Evolutionary conservation across 805 yeast genomes (phyloP).

Genomic region (Millerago galiae): DNA sequence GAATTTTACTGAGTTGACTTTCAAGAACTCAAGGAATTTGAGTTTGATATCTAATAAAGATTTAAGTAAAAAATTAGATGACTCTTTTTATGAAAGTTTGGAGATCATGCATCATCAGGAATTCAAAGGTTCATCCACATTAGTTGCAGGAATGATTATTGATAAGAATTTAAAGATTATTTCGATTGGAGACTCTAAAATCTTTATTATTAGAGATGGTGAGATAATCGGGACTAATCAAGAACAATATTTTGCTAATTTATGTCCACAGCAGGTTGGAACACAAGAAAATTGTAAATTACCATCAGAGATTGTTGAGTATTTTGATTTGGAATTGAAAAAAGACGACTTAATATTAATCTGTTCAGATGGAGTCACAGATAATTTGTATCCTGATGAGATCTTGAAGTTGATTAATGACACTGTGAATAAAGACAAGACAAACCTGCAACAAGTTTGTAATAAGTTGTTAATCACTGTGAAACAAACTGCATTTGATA

Average conservation of each 20-base stretch:
- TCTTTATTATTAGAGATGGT: conserved; percentile 42
- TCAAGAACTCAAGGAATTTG: conserved; percentile 24
- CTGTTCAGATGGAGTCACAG: conserved; percentile 50
- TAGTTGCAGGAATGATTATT: conserved; percentile 40
- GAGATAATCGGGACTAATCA: conserved; percentile 36
- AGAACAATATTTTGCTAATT: conserved; percentile 38
- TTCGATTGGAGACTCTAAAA: conserved; percentile 47
- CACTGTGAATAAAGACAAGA: conserved; percentile 22
- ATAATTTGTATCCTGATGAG: conserved; percentile 45
- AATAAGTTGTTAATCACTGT: conserved; percentile 35
- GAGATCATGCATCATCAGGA: conserved; percentile 44
- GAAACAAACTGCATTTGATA: conserved; percentile 46
- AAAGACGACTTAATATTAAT: conserved; percentile 38
- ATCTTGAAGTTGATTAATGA: conserved; percentile 33
- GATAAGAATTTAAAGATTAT: conserved; percentile 41
- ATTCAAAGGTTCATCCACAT: conserved; percentile 44
- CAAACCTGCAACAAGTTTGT: conserved; percentile 34
- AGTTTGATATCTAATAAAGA: conserved; percentile 36
- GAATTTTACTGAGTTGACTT: conserved; percentile 22
- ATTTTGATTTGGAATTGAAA: conserved; percentile 32
- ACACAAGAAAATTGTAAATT: conserved; percentile 36
- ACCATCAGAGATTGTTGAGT: conserved; percentile 45
- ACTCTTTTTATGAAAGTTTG: conserved; percentile 40
- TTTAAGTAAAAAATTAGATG: conserved; percentile 38
- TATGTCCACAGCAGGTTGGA: conserved; percentile 52